phyloP scores from a whole-genome alignment of 768 basidiomycete genomes.

The Suillus alpinus region DNA sequence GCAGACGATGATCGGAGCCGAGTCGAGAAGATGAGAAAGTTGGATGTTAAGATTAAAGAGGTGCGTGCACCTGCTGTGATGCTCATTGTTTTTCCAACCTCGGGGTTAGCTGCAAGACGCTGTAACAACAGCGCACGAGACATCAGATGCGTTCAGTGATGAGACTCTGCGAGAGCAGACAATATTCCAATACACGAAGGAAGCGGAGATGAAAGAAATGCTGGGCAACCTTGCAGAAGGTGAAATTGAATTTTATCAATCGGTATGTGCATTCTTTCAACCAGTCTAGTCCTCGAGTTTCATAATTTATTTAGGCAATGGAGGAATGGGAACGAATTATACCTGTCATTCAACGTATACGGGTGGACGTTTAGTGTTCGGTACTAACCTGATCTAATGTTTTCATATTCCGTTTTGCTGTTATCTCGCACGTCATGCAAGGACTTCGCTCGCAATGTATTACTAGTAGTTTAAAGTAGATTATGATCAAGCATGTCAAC shows the following conservation, averaged over 20 bases:
- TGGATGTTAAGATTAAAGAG: slow-evolving; percentile 95
- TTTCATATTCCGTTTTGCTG: slow-evolving; percentile 12
- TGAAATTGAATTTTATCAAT: slow-evolving; percentile 92
- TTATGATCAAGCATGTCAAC: not conserved
- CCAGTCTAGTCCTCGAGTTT: slow-evolving; percentile 3
- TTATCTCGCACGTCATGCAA: slow-evolving; percentile 6
- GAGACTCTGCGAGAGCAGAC: slow-evolving; percentile 90
- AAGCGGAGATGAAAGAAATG: slow-evolving; percentile 97
- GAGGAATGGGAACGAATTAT: slow-evolving; percentile 97
- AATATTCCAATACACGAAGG: slow-evolving; percentile 86
- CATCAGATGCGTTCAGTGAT: slow-evolving; percentile 94
- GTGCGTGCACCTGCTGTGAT: slow-evolving; percentile 36
- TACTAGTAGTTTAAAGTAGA: slow-evolving; percentile 8
- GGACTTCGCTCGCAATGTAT: slow-evolving; percentile 11
- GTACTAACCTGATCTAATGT: slow-evolving; percentile 14
- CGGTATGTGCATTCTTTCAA: slow-evolving; percentile 44
- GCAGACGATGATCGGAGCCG: slow-evolving; percentile 91
- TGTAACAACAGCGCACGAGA: slow-evolving; percentile 91
- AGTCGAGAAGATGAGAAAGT: slow-evolving; percentile 89
- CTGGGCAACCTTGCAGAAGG: slow-evolving; percentile 86
- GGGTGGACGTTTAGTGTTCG: slow-evolving; percentile 73
- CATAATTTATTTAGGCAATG: slow-evolving; percentile 60
- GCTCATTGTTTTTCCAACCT: not conserved
- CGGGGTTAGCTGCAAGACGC: slow-evolving; percentile 84
- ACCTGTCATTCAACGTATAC: slow-evolving; percentile 89